Percentiles rank a stretch among this genome's conserved stretches.
phyloP scores from a whole-genome alignment of 129 eudicot species.

The Cynara cardunculus region DNA sequence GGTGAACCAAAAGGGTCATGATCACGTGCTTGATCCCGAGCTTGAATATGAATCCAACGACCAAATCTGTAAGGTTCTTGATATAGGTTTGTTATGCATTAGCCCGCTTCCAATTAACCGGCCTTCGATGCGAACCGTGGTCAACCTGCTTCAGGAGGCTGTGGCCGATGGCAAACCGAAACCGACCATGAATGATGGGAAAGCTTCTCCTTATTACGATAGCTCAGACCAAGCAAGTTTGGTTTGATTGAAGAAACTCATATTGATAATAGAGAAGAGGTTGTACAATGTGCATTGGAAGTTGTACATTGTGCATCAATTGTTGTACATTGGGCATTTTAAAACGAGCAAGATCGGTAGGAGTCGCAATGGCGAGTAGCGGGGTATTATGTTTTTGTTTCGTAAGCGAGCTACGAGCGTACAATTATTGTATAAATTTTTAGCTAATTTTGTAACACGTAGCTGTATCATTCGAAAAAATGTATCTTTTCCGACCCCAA shows the following conservation, averaged over 20 bases:
- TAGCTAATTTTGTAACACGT: neutral
- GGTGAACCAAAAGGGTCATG: constrained; percentile 54
- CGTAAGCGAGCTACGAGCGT: neutral
- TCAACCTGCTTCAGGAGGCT: constrained; percentile 64
- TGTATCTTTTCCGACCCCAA: neutral
- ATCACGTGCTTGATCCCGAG: constrained; percentile 50
- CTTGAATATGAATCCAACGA: constrained; percentile 50
- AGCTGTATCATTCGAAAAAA: neutral
- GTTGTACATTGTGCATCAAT: neutral
- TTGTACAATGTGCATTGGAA: neutral
- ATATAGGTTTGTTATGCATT: constrained; percentile 63
- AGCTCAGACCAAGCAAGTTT: constrained; percentile 35
- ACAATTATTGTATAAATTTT: constrained; percentile 1
- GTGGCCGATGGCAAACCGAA: constrained; percentile 23
- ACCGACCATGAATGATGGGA: constrained; percentile 25
- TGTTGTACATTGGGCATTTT: constrained; percentile 1
- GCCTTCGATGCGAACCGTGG: constrained; percentile 87
- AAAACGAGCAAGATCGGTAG: neutral
- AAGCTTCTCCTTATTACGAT: constrained; percentile 37
- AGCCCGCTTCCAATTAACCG: constrained; percentile 67
- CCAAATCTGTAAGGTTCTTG: constrained; percentile 57
- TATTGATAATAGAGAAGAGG: neutral
- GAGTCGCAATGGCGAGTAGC: neutral
- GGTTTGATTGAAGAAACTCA: constrained; percentile 1
- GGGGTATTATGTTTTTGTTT: neutral